phyloP scores from a whole-genome alignment of 169 alveolate genomes.

The Plasmodium gonderi region DNA sequence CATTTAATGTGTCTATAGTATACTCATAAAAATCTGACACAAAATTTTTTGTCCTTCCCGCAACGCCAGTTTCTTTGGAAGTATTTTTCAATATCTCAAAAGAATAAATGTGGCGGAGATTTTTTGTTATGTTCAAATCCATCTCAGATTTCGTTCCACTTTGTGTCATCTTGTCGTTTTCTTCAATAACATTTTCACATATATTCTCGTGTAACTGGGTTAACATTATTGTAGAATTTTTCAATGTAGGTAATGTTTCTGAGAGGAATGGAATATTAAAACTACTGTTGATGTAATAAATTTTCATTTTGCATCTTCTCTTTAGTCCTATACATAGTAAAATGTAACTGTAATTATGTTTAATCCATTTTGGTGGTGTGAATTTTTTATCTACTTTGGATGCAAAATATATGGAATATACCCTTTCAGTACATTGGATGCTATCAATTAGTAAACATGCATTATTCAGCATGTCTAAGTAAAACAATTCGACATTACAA shows the following conservation, averaged over 20 bases:
- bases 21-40: background rate
- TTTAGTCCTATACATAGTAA: slow-evolving; percentile 28
- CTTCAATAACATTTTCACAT: too few relatives aligned
- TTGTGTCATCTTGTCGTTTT: too few relatives aligned
- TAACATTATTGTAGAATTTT: background rate
- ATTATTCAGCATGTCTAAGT: slow-evolving; percentile 27
- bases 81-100: background rate
- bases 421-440: background rate
- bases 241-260: background rate
- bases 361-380: background rate
- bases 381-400: background rate
- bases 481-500: slow-evolving; percentile 2
- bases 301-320: background rate
- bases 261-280: too few relatives aligned
- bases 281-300: background rate
- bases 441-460: background rate
- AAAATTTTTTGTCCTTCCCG: background rate
- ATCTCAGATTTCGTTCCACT: too few relatives aligned
- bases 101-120: background rate
- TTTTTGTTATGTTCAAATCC: too few relatives aligned
- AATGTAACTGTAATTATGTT: background rate
- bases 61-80: background rate
- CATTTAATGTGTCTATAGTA: slow-evolving; percentile 32
- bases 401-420: slow-evolving; percentile 7
- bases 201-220: too few relatives aligned